Conservation (phyloP, 2,329 filamentous ascomycete species). For the Epicoccum sorghinum region DNA sequence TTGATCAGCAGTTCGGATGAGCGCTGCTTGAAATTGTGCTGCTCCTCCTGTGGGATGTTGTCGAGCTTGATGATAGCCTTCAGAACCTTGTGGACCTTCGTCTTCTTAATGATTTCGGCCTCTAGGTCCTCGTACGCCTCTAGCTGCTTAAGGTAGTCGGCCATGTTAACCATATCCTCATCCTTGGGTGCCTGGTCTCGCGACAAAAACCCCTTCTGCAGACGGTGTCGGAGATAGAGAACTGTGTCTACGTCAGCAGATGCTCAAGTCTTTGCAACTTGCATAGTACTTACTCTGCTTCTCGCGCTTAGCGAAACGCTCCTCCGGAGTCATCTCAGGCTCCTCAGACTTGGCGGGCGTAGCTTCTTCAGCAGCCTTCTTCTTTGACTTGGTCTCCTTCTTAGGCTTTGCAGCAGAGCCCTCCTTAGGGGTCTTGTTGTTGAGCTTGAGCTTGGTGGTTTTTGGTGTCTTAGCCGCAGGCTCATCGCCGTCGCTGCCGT, state of each 20-base stretch:
- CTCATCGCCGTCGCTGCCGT: slow-evolving; percentile 67
- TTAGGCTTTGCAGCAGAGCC: slow-evolving; percentile 60
- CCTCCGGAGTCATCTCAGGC: slow-evolving; percentile 60
- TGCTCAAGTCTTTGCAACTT: neutral
- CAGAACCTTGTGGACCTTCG: slow-evolving; percentile 98
- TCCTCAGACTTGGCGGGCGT: slow-evolving; percentile 60
- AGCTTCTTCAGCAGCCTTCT: slow-evolving; percentile 60
- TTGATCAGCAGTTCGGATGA: slow-evolving; percentile 79
- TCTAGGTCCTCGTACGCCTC: slow-evolving; percentile 83
- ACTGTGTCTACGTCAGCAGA: slow-evolving; percentile 56
- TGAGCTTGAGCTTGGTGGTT: slow-evolving; percentile 53
- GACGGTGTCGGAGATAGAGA: slow-evolving; percentile 90
- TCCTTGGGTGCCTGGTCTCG: slow-evolving; percentile 85
- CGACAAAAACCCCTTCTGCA: slow-evolving; percentile 91
- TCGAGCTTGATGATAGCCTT: slow-evolving; percentile 91
- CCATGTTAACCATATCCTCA: slow-evolving; percentile 80
- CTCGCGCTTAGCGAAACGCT: slow-evolving; percentile 63
- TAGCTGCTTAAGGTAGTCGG: slow-evolving; percentile 77
- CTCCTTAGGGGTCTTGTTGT: slow-evolving; percentile 49
- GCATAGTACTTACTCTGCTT: slow-evolving; percentile 56
- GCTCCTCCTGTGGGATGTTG: slow-evolving; percentile 78
- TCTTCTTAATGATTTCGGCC: slow-evolving; percentile 83
- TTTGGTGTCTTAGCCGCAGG: slow-evolving; percentile 61
- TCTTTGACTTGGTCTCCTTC: slow-evolving; percentile 63
- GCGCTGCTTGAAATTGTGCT: slow-evolving; percentile 86